Evolutionary conservation across 805 yeast species (phyloP), one percentile per base, ranked within the genome.

Genomic region (Lipomyces sp.): DNA sequence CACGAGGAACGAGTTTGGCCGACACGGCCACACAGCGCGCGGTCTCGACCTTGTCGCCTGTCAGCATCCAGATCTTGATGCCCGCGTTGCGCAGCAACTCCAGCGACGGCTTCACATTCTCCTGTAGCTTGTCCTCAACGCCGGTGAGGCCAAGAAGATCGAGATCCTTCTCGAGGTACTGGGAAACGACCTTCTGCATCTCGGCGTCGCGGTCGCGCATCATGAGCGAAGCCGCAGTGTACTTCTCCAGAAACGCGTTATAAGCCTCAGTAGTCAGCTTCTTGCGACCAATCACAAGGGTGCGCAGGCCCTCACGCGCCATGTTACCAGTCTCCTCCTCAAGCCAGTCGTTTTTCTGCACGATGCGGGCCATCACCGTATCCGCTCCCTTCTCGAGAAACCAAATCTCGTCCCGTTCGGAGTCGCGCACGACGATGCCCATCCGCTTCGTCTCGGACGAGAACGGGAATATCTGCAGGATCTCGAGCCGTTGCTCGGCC

Each of bases 31-130:
- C 97, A 76, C 98, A 93, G 53, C 89, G 81, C 1, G 98, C 98
- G 0, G 99, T 93, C 70, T 93, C 99, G 5, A 93, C 98, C 67
- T 93, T 93, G 68, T 93, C 99, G 60, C 99, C 99, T 0, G 99
- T 93, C 42, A 93, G 73, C 98, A 93, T 95, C 99, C 99, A 93
- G 45, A 93, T 93, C 63, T 90, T 90, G 49, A 95, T 81, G 3
- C 98, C 98, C 0, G 98, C 99, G 69, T 95, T 93, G 61, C 98
- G 78, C 59, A 93, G 74, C 32, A 90, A 74, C 71, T 93, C 99
- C 51, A 93, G 82, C 0, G 96, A 87, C 0, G 95, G 78, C 68
- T 91, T 91, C 43, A 95, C 96, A 66, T 91, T 89, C 50, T 80
- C 77, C 66, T 93, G 99, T 43, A 93, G 75, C 65, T 88, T 86